Evolutionary conservation across 352 stramenopile genomes (phyloP).

Genomic region (Globisporangium polare): DNA sequence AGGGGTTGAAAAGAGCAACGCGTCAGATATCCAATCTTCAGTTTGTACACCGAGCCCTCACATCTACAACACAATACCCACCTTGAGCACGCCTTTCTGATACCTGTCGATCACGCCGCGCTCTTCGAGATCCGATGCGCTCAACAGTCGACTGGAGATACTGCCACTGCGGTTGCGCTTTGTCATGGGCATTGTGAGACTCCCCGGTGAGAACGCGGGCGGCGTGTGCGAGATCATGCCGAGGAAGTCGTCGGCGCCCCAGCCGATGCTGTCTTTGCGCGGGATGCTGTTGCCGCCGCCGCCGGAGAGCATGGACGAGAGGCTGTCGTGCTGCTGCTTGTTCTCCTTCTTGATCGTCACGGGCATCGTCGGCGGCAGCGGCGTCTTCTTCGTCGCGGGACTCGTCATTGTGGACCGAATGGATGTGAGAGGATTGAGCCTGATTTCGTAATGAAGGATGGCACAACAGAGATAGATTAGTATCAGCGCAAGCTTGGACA

Average conservation of each 20-base stretch:
- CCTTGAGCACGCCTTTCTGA: slow-evolving; percentile 90
- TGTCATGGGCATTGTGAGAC: slow-evolving; percentile 86
- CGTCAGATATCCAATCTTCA: neutral
- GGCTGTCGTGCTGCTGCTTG: slow-evolving; percentile 16
- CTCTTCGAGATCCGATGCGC: slow-evolving; percentile 87
- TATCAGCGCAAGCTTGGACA: neutral
- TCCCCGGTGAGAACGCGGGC: slow-evolving; percentile 88
- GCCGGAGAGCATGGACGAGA: slow-evolving; percentile 23
- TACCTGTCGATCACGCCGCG: slow-evolving; percentile 88
- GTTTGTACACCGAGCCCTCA: neutral
- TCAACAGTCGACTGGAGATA: slow-evolving; percentile 83
- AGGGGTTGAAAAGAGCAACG: slow-evolving; percentile 1
- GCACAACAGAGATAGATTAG: neutral
- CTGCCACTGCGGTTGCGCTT: slow-evolving; percentile 80
- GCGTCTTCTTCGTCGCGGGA: slow-evolving; percentile 34
- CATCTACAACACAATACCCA: slow-evolving; percentile 15
- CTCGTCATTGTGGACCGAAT: slow-evolving; percentile 15
- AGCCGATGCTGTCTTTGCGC: slow-evolving; percentile 82
- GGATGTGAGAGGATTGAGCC: neutral
- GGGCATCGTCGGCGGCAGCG: slow-evolving; percentile 55
- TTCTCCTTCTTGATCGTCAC: slow-evolving; percentile 73
- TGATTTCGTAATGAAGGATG: neutral
- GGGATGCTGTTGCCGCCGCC: slow-evolving; percentile 34
- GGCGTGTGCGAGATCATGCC: slow-evolving; percentile 89
- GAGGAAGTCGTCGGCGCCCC: slow-evolving; percentile 80